phyloP scores from a whole-genome alignment of 768 basidiomycete genomes.

The Tricholoma sp. region DNA sequence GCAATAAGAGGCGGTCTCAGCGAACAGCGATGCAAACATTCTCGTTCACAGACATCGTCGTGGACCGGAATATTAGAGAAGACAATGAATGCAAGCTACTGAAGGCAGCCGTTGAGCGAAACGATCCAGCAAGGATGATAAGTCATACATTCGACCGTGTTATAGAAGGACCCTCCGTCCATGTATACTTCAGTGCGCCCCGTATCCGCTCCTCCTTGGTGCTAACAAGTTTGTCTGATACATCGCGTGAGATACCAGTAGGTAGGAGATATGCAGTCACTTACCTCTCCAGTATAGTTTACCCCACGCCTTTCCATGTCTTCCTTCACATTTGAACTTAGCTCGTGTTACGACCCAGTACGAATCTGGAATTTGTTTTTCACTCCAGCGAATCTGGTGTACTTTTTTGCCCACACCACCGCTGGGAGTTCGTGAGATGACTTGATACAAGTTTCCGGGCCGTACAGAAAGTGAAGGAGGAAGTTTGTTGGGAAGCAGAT shows the following conservation, averaged over 20 bases:
- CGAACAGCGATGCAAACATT: background rate
- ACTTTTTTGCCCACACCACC: constrained; percentile 66
- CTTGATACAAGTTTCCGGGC: constrained; percentile 66
- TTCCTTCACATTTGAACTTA: constrained; percentile 65
- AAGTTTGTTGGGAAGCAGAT: constrained; percentile 50
- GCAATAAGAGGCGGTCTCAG: too few relatives aligned
- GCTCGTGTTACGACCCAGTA: constrained; percentile 76
- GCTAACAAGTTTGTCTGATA: constrained; percentile 57
- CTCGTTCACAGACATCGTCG: background rate
- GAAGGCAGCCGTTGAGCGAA: background rate
- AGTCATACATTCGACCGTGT: constrained; percentile 7
- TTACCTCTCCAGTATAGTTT: constrained; percentile 72
- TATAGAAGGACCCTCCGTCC: constrained; percentile 55
- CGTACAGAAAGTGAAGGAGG: constrained; percentile 54
- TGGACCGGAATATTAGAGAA: background rate
- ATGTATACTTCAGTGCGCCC: constrained; percentile 71
- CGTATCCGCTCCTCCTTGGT: constrained; percentile 55
- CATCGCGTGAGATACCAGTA: background rate
- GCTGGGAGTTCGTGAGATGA: constrained; percentile 62
- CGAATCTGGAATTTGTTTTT: constrained; percentile 59
- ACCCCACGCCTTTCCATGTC: constrained; percentile 83
- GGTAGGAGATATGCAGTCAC: constrained; percentile 16
- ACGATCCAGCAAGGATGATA: background rate
- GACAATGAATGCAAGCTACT: background rate
- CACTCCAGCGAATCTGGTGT: constrained; percentile 68